Conservation (phyloP, 192 early-diverging fungal genomes). For the Nowakowskiella sp. region DNA sequence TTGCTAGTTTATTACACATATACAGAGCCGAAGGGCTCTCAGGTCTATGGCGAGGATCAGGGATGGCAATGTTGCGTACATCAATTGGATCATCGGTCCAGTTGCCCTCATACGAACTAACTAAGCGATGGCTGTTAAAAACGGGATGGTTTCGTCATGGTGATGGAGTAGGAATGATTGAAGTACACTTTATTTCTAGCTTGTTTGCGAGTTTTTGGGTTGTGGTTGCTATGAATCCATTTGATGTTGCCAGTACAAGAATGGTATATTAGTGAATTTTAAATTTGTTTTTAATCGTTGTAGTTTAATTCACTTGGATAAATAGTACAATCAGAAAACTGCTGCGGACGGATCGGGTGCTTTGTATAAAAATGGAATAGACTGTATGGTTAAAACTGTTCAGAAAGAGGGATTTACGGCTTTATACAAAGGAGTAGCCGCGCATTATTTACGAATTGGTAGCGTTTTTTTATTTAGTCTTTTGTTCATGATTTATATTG, state of each 20-base stretch:
- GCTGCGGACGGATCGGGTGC: slow-evolving; percentile 54
- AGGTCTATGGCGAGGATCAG: slow-evolving; percentile 79
- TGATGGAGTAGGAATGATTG: slow-evolving; percentile 45
- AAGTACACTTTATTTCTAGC: slow-evolving; percentile 67
- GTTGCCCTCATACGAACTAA: slow-evolving; percentile 79
- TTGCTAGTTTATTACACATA: slow-evolving; percentile 58
- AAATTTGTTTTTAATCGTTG: neutral
- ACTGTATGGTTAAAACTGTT: slow-evolving; percentile 83
- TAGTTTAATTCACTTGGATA: too few species aligned
- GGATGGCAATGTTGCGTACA: slow-evolving; percentile 82
- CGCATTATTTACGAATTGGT: slow-evolving; percentile 88
- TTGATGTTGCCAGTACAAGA: slow-evolving; percentile 87
- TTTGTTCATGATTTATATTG: neutral
- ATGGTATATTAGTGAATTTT: slow-evolving; percentile 47
- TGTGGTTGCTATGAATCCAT: slow-evolving; percentile 91
- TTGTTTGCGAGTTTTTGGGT: slow-evolving; percentile 79
- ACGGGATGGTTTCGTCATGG: slow-evolving; percentile 42
- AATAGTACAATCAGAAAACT: slow-evolving; percentile 77
- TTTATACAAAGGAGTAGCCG: slow-evolving; percentile 86
- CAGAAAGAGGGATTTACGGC: slow-evolving; percentile 70
- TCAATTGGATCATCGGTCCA: slow-evolving; percentile 84
- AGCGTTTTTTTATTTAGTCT: slow-evolving; percentile 20
- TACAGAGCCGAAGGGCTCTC: slow-evolving; percentile 62
- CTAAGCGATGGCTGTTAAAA: slow-evolving; percentile 53
- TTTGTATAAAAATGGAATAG: slow-evolving; percentile 70